A percentile compares a stretch with the other conserved stretches of the same genome.
phyloP scores from a whole-genome alignment of 1,284 basidiomycete species.

The Ustilago vetiveriae region DNA sequence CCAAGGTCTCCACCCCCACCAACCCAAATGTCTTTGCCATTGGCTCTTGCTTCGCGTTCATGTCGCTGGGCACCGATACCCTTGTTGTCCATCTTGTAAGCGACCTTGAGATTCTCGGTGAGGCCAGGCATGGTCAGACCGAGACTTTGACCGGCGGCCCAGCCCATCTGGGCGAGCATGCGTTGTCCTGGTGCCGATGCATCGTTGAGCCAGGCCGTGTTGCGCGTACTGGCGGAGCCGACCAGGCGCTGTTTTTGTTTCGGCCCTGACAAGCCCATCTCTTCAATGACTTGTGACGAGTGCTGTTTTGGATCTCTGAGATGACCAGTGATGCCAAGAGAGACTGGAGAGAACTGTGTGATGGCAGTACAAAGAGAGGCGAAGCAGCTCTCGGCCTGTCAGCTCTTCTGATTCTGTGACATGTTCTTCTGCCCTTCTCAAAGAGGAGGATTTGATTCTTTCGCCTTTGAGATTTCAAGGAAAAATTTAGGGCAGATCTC shows the following conservation, averaged over 20 bases:
- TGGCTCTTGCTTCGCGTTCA: conserved; percentile 60
- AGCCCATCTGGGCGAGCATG: conserved; percentile 66
- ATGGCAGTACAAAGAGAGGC: not conserved
- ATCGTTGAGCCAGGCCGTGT: conserved; percentile 62
- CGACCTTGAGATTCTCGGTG: conserved; percentile 58
- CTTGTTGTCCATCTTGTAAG: conserved; percentile 66
- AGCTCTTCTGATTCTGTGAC: conserved; percentile 4
- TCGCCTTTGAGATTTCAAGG: not conserved
- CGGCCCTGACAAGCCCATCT: conserved; percentile 62
- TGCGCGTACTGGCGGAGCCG: conserved; percentile 56
- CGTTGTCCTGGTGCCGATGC: conserved; percentile 63
- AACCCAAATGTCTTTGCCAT: conserved; percentile 60
- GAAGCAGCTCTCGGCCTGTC: no score
- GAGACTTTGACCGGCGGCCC: conserved; percentile 61
- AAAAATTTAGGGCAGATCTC: conserved; percentile 6
- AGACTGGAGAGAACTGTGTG: not conserved
- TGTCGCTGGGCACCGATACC: conserved; percentile 63
- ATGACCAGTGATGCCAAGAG: no score
- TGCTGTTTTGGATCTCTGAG: no score
- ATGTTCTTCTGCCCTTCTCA: conserved; percentile 8
- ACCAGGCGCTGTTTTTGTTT: conserved; percentile 64
- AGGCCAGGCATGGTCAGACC: conserved; percentile 55
- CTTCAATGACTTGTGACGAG: not conserved
- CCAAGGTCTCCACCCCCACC: conserved; percentile 64
- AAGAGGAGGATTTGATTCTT: no score